Conservation (phyloP, 1,139 yeast genomes). For the Suzukiozyma palmioleophila region DNA sequence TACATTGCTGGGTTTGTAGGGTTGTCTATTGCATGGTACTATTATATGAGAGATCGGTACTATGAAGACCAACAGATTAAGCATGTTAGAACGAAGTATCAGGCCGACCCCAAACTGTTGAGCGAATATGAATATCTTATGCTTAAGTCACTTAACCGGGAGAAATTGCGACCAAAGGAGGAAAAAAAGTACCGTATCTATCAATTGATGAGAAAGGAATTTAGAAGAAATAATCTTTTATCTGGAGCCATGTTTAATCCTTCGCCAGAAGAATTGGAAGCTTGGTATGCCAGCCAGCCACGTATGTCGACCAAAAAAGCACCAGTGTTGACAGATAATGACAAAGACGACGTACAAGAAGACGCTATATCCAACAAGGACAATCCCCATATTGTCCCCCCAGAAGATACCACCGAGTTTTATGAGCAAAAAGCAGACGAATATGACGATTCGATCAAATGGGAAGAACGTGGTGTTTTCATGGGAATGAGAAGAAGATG, state of each 20-base stretch:
- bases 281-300: conserved; percentile 40
- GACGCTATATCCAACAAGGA: conserved; percentile 18
- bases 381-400: conserved; percentile 49
- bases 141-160: conserved; percentile 47
- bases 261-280: conserved; percentile 47
- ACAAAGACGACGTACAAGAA: conserved; percentile 4
- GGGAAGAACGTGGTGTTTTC: conserved; percentile 81
- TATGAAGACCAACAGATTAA: conserved; percentile 60
- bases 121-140: conserved; percentile 63
- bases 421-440: conserved; percentile 75
- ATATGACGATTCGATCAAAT: conserved; percentile 77
- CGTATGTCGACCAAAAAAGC: conserved; percentile 22
- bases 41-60: conserved; percentile 64
- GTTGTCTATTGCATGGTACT: conserved; percentile 56
- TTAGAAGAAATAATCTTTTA: conserved; percentile 42
- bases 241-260: conserved; percentile 47
- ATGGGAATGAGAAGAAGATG: conserved; percentile 82
- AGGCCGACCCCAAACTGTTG: conserved; percentile 32
- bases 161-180: conserved; percentile 53
- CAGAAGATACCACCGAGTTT: conserved; percentile 79
- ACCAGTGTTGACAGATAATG: conserved; percentile 21
- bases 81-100: conserved; percentile 40
- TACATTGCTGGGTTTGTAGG: conserved; percentile 55
- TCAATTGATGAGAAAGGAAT: conserved; percentile 49
- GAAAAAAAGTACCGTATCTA: conserved; percentile 50